Percentiles rank a stretch among this genome's conserved stretches.
These are phyloP conservation scores for Barnettozyma siamensis DNA, from an alignment of 805 yeast genomes.

Conservation along the genomic window DNA sequence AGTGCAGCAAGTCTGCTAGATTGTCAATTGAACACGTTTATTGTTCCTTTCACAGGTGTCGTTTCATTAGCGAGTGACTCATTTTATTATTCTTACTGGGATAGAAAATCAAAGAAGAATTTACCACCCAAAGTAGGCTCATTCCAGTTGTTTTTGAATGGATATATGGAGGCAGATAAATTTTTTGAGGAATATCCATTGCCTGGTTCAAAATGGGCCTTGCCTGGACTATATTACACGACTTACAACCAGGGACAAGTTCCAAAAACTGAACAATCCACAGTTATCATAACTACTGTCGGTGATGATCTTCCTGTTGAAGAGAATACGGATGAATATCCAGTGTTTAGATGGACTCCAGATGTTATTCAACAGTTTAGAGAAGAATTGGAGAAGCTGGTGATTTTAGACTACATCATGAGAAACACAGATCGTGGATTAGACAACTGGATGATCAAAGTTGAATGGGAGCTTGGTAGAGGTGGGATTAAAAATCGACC, in stretches of 20 bases:
- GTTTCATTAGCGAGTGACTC: conserved; percentile 29
- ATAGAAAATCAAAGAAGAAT: conserved; percentile 23
- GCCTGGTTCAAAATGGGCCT: conserved; percentile 36
- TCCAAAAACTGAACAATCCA: not conserved
- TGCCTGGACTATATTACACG: conserved; percentile 11
- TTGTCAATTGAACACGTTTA: conserved; percentile 47
- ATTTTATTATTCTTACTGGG: conserved; percentile 46
- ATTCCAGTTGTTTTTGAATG: conserved; percentile 56
- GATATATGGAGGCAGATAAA: conserved; percentile 54
- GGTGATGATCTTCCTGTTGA: not conserved
- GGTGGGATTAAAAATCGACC: conserved; percentile 32
- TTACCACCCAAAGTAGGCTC: conserved; percentile 52
- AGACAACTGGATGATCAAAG: conserved; percentile 72
- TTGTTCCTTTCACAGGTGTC: conserved; percentile 64
- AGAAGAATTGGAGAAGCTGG: conserved; percentile 60
- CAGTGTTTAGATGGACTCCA: conserved; percentile 48
- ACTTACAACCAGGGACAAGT: not conserved
- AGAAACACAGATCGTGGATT: conserved; percentile 70
- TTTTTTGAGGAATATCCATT: conserved; percentile 53
- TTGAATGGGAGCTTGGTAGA: conserved; percentile 35
- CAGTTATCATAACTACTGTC: no score
- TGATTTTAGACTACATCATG: conserved; percentile 65
- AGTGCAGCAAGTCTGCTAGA: conserved; percentile 68
- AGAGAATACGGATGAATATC: conserved; percentile 8
- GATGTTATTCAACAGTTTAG: conserved; percentile 44